Conservation (phyloP, 1,284 basidiomycete genomes). For the Heliocybe sulcata region DNA sequence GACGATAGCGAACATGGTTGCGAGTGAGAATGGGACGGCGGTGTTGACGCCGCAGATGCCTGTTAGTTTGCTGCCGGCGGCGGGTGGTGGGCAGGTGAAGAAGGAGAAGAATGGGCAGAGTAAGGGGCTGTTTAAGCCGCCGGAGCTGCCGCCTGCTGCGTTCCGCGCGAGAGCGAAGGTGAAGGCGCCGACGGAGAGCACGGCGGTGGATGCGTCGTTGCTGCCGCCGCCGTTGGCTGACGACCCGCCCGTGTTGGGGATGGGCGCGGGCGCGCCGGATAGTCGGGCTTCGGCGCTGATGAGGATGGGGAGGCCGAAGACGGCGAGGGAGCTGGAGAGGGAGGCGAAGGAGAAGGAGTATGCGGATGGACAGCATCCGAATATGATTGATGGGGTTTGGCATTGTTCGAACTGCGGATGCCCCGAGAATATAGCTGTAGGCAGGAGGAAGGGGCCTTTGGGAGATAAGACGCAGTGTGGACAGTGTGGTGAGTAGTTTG, state of each 20-base stretch:
- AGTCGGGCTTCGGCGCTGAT: slow-evolving; percentile 35
- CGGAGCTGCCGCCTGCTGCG: slow-evolving; percentile 46
- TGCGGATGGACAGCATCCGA: slow-evolving; percentile 74
- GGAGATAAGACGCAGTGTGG: slow-evolving; percentile 91
- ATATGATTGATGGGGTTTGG: slow-evolving; percentile 81
- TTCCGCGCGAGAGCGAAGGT: slow-evolving; percentile 53
- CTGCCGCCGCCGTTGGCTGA: slow-evolving; percentile 51
- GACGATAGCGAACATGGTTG: slow-evolving; percentile 80
- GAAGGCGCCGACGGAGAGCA: slow-evolving; percentile 51
- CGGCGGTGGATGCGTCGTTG: slow-evolving; percentile 52
- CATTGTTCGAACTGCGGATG: slow-evolving; percentile 90
- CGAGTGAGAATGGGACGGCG: slow-evolving; percentile 67
- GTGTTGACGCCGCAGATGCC: slow-evolving; percentile 35
- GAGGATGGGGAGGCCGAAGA: slow-evolving; percentile 41
- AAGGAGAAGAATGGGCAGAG: slow-evolving; percentile 42
- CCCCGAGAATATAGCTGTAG: slow-evolving; percentile 78
- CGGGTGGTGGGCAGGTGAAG: slow-evolving; percentile 34
- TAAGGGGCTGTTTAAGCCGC: slow-evolving; percentile 70
- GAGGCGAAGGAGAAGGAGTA: slow-evolving; percentile 79
- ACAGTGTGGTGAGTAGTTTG: slow-evolving; percentile 67
- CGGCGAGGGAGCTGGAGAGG: slow-evolving; percentile 66
- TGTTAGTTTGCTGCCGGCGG: slow-evolving; percentile 15
- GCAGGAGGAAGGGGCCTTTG: slow-evolving; percentile 80
- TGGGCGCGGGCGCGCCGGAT: slow-evolving; percentile 29
- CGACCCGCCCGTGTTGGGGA: slow-evolving; percentile 34